phyloP scores from a whole-genome alignment of 164 flowering plant genomes.

The Aristolochia fimbriata region DNA sequence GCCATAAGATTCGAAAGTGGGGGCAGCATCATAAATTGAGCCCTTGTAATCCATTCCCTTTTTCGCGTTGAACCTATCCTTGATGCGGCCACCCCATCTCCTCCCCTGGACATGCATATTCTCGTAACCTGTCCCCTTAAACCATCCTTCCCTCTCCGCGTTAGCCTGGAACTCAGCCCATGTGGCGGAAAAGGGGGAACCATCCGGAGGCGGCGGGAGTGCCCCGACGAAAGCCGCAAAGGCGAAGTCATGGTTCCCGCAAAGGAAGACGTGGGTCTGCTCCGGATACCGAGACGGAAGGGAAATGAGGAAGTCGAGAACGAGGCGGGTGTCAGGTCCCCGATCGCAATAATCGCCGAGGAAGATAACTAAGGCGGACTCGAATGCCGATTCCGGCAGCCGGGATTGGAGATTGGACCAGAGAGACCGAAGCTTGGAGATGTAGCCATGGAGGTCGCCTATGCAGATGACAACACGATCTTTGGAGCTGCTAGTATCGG shows the following conservation, averaged over 20 bases:
- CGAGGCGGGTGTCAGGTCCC: constrained; percentile 61
- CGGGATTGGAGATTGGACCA: constrained; percentile 75
- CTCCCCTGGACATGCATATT: constrained; percentile 82
- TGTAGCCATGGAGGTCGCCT: constrained; percentile 88
- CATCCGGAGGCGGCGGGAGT: constrained; percentile 49
- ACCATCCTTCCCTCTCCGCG: constrained; percentile 94
- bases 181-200: constrained; percentile 40
- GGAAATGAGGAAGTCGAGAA: constrained; percentile 56
- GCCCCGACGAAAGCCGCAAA: constrained; percentile 70
- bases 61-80: constrained; percentile 32
- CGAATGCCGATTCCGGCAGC: constrained; percentile 34
- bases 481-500: neutral
- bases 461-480: constrained; percentile 32
- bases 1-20: constrained; percentile 81
- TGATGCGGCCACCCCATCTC: constrained; percentile 77
- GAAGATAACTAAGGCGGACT: constrained; percentile 64
- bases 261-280: constrained; percentile 77
- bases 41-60: constrained; percentile 63
- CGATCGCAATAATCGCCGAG: constrained; percentile 95
- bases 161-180: constrained; percentile 60
- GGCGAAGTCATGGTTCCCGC: constrained; percentile 91
- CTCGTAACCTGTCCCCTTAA: constrained; percentile 64
- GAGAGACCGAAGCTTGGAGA: constrained; percentile 60
- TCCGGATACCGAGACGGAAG: constrained; percentile 55
- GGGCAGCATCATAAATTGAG: constrained; percentile 79